phyloP scores from a whole-genome alignment of 352 stramenopile species.

The Aphanomyces euteiches region DNA sequence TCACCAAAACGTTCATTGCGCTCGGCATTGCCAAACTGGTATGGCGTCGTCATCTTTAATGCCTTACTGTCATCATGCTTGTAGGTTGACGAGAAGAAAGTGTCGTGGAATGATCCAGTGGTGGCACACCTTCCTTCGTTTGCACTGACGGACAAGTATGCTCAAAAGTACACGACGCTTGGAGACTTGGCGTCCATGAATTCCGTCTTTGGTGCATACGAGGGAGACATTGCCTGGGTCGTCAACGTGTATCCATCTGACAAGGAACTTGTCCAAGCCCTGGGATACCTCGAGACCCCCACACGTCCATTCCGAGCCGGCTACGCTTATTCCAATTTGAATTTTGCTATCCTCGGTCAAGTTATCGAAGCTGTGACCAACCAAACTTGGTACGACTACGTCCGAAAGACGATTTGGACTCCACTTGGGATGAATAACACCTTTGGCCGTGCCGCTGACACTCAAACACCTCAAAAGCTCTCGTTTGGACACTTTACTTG shows the following conservation, averaged over 20 bases:
- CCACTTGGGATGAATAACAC: constrained; percentile 58
- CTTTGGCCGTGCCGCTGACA: constrained; percentile 39
- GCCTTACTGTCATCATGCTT: no score
- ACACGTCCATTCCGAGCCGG: constrained; percentile 44
- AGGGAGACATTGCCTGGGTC: not conserved
- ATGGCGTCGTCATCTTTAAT: no score
- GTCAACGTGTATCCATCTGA: no score
- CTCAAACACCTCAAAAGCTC: constrained; percentile 31
- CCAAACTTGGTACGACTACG: constrained; percentile 46
- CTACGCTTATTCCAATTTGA: constrained; percentile 58
- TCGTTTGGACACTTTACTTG: constrained; percentile 52
- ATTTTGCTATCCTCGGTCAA: constrained; percentile 57
- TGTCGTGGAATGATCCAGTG: constrained; percentile 53
- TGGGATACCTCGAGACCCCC: constrained; percentile 32
- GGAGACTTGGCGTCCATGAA: constrained; percentile 63
- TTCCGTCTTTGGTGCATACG: constrained; percentile 31
- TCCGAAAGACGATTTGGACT: constrained; percentile 47
- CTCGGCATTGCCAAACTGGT: constrained; percentile 38
- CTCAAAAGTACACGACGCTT: constrained; percentile 47
- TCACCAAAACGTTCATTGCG: constrained; percentile 63
- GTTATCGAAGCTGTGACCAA: constrained; percentile 49
- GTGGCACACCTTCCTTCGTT: constrained; percentile 53
- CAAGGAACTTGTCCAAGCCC: constrained; percentile 43
- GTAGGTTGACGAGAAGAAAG: constrained; percentile 42
- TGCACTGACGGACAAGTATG: constrained; percentile 44